These are phyloP conservation scores for Xylariaceae sp. DNA, from an alignment of 2,329 filamentous ascomycete genomes.

Conservation along the genomic window DNA sequence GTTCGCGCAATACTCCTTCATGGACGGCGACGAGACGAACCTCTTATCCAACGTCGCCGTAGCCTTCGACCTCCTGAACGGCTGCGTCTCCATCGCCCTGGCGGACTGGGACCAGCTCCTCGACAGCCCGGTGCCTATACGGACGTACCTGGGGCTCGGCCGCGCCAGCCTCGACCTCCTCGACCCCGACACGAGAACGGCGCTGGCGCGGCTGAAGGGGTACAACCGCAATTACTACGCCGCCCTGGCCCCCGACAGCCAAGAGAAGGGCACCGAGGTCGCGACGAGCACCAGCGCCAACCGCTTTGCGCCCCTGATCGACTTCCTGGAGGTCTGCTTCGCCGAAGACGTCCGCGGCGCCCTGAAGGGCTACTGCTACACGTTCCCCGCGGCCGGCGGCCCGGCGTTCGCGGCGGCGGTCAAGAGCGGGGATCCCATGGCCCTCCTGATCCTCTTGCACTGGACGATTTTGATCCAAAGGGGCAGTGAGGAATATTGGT, in stretches of 20 bases:
- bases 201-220: conserved; percentile 16
- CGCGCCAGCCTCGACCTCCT: conserved; percentile 16
- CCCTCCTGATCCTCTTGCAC: conserved; percentile 32
- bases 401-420: conserved; percentile 27
- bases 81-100: conserved; percentile 21
- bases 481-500: conserved; percentile 21
- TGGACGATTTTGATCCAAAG: conserved; percentile 32
- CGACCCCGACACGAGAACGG: conserved; percentile 12
- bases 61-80: conserved; percentile 23
- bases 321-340: conserved; percentile 28
- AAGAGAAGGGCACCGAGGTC: conserved; percentile 6
- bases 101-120: conserved; percentile 20
- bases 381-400: conserved; percentile 27
- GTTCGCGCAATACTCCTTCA: conserved; percentile 20
- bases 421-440: conserved; percentile 28
- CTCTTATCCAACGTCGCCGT: conserved; percentile 18
- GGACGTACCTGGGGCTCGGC: conserved; percentile 17
- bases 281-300: conserved; percentile 5
- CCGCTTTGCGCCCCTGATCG: conserved; percentile 18
- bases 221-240: conserved; percentile 19
- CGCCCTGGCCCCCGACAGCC: neutral
- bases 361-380: conserved; percentile 27
- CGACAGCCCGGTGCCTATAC: conserved; percentile 21
- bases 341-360: conserved; percentile 29
- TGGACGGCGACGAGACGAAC: conserved; percentile 7